phyloP scores from a whole-genome alignment of 306 rosid species.

The Inga laurina region DNA sequence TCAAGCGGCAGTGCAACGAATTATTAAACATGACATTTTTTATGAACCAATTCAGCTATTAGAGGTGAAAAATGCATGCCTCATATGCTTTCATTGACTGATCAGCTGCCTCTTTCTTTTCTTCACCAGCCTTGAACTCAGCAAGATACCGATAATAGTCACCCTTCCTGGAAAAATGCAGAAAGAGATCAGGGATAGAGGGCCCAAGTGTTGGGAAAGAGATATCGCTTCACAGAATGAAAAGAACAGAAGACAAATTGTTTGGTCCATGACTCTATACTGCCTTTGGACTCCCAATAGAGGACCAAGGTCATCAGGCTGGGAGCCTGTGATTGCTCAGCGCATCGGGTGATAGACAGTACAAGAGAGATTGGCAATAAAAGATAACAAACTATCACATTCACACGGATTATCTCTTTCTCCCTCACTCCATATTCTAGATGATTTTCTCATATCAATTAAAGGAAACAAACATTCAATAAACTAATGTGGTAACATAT shows the following conservation, averaged over 20 bases:
- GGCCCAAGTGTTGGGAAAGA: not conserved
- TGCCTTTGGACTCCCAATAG: not conserved
- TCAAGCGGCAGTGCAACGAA: slow-evolving; percentile 7
- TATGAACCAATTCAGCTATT: slow-evolving; percentile 1
- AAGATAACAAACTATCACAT: not conserved
- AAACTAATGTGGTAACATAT: not conserved
- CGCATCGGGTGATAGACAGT: slow-evolving; percentile 10
- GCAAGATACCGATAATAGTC: slow-evolving; percentile 75
- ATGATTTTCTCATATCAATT: not conserved
- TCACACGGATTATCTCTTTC: not conserved
- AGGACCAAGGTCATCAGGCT: not conserved
- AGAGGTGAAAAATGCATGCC: slow-evolving; percentile 49
- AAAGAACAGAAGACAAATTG: not conserved
- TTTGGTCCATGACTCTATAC: not conserved
- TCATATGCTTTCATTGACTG: slow-evolving; percentile 67
- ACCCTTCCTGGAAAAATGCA: slow-evolving; percentile 60
- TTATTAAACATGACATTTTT: not conserved
- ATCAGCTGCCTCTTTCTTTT: slow-evolving; percentile 64
- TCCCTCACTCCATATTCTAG: not conserved
- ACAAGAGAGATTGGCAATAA: not conserved
- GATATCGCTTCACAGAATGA: not conserved
- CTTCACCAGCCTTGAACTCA: slow-evolving; percentile 66
- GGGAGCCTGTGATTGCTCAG: not conserved
- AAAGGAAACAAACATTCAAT: slow-evolving; percentile 6
- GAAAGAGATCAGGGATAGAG: slow-evolving; percentile 16